These are phyloP conservation scores for Scenedesmus sp. DNA, from an alignment of 163 green algal genomes.

Conservation along the genomic window DNA sequence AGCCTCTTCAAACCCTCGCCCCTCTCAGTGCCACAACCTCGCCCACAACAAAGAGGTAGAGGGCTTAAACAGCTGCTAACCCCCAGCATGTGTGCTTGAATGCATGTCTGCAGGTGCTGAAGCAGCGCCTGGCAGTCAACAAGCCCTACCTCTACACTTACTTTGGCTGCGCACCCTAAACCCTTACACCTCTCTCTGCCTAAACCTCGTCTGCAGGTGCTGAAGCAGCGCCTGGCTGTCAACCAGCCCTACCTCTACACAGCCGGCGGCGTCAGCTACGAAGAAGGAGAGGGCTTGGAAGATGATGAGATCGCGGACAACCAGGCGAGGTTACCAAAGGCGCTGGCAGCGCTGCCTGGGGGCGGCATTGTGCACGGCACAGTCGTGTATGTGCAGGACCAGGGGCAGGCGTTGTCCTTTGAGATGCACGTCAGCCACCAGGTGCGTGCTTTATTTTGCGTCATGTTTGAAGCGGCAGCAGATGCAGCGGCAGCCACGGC, in stretches of 20 bases:
- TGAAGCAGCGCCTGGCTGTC: slow-evolving; percentile 85
- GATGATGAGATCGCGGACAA: slow-evolving; percentile 79
- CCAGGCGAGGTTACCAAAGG: slow-evolving; percentile 59
- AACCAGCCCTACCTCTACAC: slow-evolving; percentile 76
- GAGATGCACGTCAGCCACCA: slow-evolving; percentile 40
- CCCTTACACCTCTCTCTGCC: too few species aligned
- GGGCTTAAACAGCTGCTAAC: not conserved
- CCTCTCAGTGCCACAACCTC: too few species aligned
- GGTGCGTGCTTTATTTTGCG: not conserved
- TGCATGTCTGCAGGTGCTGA: not conserved
- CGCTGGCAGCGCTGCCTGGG: slow-evolving; percentile 76
- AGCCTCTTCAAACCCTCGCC: too few species aligned
- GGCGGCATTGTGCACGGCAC: slow-evolving; percentile 74
- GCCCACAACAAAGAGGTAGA: too few species aligned
- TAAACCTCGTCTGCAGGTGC: slow-evolving; percentile 64
- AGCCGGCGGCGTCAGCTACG: slow-evolving; percentile 66
- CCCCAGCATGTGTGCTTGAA: not conserved
- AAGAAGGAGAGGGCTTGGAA: slow-evolving; percentile 81
- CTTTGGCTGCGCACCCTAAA: not conserved
- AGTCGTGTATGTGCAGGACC: slow-evolving; percentile 78
- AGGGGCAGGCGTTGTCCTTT: slow-evolving; percentile 67
- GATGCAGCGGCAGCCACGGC: slow-evolving; percentile 68
- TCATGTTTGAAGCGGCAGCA: not conserved
- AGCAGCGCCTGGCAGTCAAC: slow-evolving; percentile 74
- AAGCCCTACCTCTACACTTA: slow-evolving; percentile 74